Percentiles rank a stretch among this genome's conserved stretches.
Evolutionary conservation across 2,329 filamentous ascomycete genomes (phyloP).

Genomic region (Westerdykella sp.): DNA sequence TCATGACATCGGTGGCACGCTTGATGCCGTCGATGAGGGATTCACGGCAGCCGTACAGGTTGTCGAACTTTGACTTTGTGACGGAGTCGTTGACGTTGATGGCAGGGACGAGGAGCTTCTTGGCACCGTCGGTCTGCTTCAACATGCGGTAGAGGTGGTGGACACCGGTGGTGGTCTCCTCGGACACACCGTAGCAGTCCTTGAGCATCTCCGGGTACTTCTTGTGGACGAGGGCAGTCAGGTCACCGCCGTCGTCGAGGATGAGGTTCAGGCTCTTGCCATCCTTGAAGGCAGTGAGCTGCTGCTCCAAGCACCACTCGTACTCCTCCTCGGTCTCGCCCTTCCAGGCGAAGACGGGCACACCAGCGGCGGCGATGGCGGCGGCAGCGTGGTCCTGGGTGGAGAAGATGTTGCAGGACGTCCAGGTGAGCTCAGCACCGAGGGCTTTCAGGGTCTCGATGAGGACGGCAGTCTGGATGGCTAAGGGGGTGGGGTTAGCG

Average conservation of each 20-base stretch:
- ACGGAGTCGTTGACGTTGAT: constrained; percentile 99
- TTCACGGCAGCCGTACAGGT: constrained; percentile 98
- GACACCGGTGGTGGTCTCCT: constrained; percentile 99
- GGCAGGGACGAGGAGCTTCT: constrained; percentile 75
- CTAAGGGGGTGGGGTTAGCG: constrained; percentile 34
- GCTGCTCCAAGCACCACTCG: constrained; percentile 99
- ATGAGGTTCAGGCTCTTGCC: constrained; percentile 96
- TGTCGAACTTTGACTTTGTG: constrained; percentile 99
- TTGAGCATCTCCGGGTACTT: constrained; percentile 99
- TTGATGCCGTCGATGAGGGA: constrained; percentile 99
- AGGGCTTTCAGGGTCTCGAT: constrained; percentile 95
- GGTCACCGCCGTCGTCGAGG: constrained; percentile 96
- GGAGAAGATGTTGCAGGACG: constrained; percentile 99
- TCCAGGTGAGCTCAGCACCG: constrained; percentile 98
- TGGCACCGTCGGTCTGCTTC: constrained; percentile 63
- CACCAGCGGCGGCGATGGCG: constrained; percentile 88
- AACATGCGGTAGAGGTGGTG: constrained; percentile 99
- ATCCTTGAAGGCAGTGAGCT: constrained; percentile 94
- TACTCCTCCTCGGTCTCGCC: constrained; percentile 99
- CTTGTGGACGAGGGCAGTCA: constrained; percentile 90
- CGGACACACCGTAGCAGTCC: constrained; percentile 95
- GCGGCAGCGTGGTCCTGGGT: constrained; percentile 98
- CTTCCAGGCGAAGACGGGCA: constrained; percentile 80
- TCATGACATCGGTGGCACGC: constrained; percentile 99
- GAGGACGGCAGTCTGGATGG: constrained; percentile 98